Percentiles rank a stretch among this genome's conserved stretches.
Conservation (phyloP, 139 green algal species). For the Bryopsis sp. region DNA sequence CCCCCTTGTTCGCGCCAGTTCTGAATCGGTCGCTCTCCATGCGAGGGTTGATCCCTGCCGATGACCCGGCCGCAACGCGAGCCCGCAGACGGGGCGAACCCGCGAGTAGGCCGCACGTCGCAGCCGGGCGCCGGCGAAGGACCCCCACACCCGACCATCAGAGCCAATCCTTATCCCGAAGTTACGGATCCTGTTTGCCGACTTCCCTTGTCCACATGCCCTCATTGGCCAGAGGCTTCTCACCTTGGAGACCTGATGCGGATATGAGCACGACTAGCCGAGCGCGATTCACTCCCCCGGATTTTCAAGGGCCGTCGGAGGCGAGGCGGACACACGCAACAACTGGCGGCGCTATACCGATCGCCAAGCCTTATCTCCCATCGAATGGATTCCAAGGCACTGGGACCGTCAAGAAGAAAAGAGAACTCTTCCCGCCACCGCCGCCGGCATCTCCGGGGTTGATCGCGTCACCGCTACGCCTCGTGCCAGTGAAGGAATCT, state of each 20-base stretch:
- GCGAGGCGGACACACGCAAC: constrained; percentile 74
- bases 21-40: constrained; percentile 82
- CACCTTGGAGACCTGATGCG: constrained; percentile 95
- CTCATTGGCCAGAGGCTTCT: constrained; percentile 93
- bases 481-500: constrained; percentile 86
- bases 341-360: constrained; percentile 78
- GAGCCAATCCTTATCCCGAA: constrained; percentile 94
- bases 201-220: constrained; percentile 95
- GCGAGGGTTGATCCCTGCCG: neutral
- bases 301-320: constrained; percentile 85
- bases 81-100: neutral
- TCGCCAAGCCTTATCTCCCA: constrained; percentile 76
- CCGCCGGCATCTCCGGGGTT: constrained; percentile 72
- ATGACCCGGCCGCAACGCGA: neutral
- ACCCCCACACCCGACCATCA: constrained; percentile 77
- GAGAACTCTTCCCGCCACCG: constrained; percentile 84
- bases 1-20: constrained; percentile 93
- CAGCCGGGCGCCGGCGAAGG: constrained; percentile 19
- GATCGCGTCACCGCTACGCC: constrained; percentile 73
- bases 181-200: constrained; percentile 94
- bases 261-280: constrained; percentile 86
- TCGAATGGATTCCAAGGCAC: constrained; percentile 80
- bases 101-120: neutral
- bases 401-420: constrained; percentile 91
- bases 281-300: constrained; percentile 59